Evolutionary conservation across 441 rosid species (phyloP), one percentile per base, ranked within the genome.

Genomic region (Adansonia rubrostipa): DNA sequence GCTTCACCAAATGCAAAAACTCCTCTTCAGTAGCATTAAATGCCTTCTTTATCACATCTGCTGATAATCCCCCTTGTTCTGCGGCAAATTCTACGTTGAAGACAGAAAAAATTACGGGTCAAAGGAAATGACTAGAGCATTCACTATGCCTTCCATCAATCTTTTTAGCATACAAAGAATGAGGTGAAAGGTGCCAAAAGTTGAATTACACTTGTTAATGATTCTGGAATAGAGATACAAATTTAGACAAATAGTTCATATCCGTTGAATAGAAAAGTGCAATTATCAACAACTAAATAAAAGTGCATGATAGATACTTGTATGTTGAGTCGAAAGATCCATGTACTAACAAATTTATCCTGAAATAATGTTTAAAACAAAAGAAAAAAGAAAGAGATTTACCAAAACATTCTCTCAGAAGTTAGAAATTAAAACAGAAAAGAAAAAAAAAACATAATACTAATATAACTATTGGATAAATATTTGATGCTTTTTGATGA

Each of bases 21-120:
- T 91, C 96, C 81, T 95, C 94, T 77, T 95, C 98, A 0, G 97
- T 93, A 10, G 95, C 97, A 69, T 80, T 87, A 63, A 93, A 95
- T 9, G 98, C 98, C 83, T 83, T 89, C 84, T 84, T 92, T 10
- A 95, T 92, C 48, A 90, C 97, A 62, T 95, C 97, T 15, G 80
- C 84, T 0, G 98, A 93, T 47, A 95, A 62, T 6, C 92, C 97
- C 20, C 98, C 98, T 22, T 93, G 97, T 71, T 95, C 98, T 50
- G 44, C 76, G 0, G 92, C 83, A 67, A 92, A 93, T 80, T 89
- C 97, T 95, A 80, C 84, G 76, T 68, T 74, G 40, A 15, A 74
- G n/a, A 80, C 3, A 45, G 10, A 51, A 24, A 67, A 72, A 9
- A 1, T 67, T 33, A 58, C 24, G 6, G 45, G 47, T 58, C 54